These are phyloP conservation scores for Talaromyces funiculosus DNA, from an alignment of 2,329 filamentous ascomycete genomes.

Conservation along the genomic window DNA sequence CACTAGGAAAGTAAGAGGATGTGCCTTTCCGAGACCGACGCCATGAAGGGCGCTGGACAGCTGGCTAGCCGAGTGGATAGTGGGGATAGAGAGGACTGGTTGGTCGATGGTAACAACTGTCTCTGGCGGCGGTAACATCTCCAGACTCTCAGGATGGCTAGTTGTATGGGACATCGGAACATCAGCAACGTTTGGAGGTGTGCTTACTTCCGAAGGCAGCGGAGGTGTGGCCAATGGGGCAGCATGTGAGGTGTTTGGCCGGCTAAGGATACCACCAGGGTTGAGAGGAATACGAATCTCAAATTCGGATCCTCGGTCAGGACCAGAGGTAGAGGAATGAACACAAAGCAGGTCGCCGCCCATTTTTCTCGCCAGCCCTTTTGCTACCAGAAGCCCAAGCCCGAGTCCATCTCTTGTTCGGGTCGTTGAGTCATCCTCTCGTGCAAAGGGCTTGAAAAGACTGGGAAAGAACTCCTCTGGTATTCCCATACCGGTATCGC, in stretches of 20 bases:
- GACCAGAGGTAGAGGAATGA: constrained; percentile 57
- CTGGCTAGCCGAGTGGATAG: constrained; percentile 11
- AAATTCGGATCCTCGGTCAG: constrained; percentile 60
- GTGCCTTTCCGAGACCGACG: constrained; percentile 52
- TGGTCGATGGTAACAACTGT: background rate
- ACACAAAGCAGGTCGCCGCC: constrained; percentile 63
- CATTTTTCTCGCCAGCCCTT: constrained; percentile 62
- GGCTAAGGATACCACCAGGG: constrained; percentile 40
- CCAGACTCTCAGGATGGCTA: background rate
- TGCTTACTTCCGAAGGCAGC: background rate
- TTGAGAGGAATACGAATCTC: constrained; percentile 60
- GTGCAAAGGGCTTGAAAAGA: constrained; percentile 64
- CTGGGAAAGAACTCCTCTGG: constrained; percentile 60
- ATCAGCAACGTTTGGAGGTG: background rate
- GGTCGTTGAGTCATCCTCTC: constrained; percentile 63
- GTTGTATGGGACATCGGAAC: background rate
- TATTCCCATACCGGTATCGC: constrained; percentile 64
- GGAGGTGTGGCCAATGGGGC: constrained; percentile 19
- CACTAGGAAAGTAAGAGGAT: constrained; percentile 62
- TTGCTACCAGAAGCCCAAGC: constrained; percentile 65
- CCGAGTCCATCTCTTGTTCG: constrained; percentile 63
- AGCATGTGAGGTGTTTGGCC: constrained; percentile 44
- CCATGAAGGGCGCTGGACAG: constrained; percentile 41
- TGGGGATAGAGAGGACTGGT: background rate
- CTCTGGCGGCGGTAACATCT: constrained; percentile 3